A percentile compares a stretch with the other conserved stretches of the same genome.
These are phyloP conservation scores for Exophiala alcalophila DNA, from an alignment of 2,329 filamentous ascomycete species.

Conservation along the genomic window DNA sequence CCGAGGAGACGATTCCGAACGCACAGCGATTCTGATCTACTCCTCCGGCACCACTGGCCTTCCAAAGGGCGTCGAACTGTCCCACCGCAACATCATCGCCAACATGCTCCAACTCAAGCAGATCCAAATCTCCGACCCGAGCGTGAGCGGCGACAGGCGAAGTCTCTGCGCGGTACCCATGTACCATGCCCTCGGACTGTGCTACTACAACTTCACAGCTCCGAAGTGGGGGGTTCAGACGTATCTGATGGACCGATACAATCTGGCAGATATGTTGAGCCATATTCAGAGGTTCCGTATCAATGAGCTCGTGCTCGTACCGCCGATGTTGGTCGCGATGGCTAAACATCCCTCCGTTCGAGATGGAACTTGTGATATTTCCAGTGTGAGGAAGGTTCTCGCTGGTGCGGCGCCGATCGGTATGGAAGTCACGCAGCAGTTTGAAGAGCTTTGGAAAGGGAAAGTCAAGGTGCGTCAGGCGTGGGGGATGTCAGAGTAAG, in stretches of 20 bases:
- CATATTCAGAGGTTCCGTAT: conserved; percentile 43
- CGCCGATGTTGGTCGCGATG: conserved; percentile 43
- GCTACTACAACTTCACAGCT: conserved; percentile 12
- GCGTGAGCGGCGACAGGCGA: background rate
- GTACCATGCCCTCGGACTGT: conserved; percentile 19
- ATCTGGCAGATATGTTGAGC: conserved; percentile 40
- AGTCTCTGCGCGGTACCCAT: conserved; percentile 16
- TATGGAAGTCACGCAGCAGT: conserved; percentile 39
- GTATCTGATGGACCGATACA: conserved; percentile 52
- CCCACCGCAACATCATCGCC: conserved; percentile 42
- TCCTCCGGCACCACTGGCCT: conserved; percentile 62
- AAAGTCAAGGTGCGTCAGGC: conserved; percentile 47
- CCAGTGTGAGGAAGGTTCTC: conserved; percentile 44
- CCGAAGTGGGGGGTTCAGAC: conserved; percentile 71
- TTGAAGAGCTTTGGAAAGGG: conserved; percentile 42
- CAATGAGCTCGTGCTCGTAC: conserved; percentile 49
- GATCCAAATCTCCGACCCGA: conserved; percentile 9
- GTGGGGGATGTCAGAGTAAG: conserved; percentile 57
- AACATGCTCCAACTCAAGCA: conserved; percentile 17
- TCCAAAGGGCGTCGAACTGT: conserved; percentile 58
- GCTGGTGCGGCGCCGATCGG: conserved; percentile 52
- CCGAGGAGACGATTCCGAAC: conserved; percentile 44
- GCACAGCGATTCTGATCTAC: conserved; percentile 50
- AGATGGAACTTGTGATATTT: conserved; percentile 57
- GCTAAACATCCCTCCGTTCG: conserved; percentile 35